Conservation (phyloP, 2,329 filamentous ascomycete species). For the Beauveria varroae region DNA sequence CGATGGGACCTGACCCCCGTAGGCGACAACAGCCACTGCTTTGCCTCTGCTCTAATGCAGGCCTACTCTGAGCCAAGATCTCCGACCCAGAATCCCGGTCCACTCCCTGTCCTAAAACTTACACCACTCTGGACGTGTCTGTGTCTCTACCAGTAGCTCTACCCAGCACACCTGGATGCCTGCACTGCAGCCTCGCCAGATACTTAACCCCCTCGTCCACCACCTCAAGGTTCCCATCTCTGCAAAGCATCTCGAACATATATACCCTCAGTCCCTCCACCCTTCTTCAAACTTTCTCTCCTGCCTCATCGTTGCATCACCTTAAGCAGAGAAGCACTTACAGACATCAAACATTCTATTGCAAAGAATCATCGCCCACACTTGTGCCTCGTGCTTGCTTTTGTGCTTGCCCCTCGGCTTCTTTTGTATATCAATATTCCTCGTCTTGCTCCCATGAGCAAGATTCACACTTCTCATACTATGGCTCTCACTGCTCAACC, state of each 20-base stretch:
- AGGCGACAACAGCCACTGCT: not conserved
- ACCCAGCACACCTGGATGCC: not conserved
- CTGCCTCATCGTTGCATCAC: not conserved
- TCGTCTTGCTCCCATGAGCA: slow-evolving; percentile 8
- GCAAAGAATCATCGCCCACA: not conserved
- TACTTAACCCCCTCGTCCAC: slow-evolving; percentile 13
- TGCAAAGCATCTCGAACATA: slow-evolving; percentile 9
- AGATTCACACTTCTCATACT: slow-evolving; percentile 11
- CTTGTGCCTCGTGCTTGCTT: slow-evolving; percentile 1
- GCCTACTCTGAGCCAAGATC: slow-evolving; percentile 13
- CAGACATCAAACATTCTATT: not conserved
- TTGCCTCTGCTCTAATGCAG: slow-evolving; percentile 10
- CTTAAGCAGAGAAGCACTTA: not conserved
- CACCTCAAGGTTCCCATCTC: not conserved
- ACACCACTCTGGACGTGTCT: slow-evolving; percentile 2
- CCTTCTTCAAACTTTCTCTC: not conserved
- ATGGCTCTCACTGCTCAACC: slow-evolving; percentile 44
- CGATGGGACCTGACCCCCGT: slow-evolving; percentile 9
- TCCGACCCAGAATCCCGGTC: slow-evolving; percentile 12
- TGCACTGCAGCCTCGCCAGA: slow-evolving; percentile 5
- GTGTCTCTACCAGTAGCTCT: not conserved
- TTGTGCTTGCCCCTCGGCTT: not conserved
- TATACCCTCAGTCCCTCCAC: slow-evolving; percentile 9
- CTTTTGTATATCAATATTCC: not conserved
- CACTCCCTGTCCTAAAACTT: slow-evolving; percentile 10